phyloP scores from a whole-genome alignment of 2,329 filamentous ascomycete genomes.

The Claviceps monticola region DNA sequence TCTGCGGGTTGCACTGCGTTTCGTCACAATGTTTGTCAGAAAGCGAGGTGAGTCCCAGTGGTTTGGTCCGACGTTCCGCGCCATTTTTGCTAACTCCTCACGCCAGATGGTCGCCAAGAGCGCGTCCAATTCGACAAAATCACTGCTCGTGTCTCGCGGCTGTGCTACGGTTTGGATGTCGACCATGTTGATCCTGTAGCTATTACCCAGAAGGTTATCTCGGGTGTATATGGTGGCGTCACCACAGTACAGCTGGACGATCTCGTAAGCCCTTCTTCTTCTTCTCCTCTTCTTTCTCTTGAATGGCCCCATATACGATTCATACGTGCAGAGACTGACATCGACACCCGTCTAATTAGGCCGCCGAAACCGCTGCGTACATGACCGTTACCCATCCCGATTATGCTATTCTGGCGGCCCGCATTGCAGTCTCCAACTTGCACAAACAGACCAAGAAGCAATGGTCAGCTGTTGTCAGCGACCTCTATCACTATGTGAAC shows the following conservation, averaged over 20 bases:
- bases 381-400: constrained; percentile 99
- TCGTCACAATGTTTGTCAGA: constrained; percentile 44
- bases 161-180: constrained; percentile 93
- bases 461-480: constrained; percentile 87
- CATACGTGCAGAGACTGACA: neutral
- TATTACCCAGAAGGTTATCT: constrained; percentile 99
- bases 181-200: constrained; percentile 93
- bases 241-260: constrained; percentile 95
- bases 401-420: constrained; percentile 94
- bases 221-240: constrained; percentile 95
- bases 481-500: constrained; percentile 93
- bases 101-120: constrained; percentile 91
- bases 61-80: neutral
- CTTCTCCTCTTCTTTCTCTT: neutral
- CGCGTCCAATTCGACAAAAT: constrained; percentile 99
- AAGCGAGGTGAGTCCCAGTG: constrained; percentile 41
- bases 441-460: constrained; percentile 99
- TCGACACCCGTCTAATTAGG: constrained; percentile 35
- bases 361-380: constrained; percentile 96
- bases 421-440: constrained; percentile 97
- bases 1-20: constrained; percentile 9
- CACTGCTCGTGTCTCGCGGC: constrained; percentile 89
- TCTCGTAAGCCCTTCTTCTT: constrained; percentile 44
- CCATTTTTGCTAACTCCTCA: constrained; percentile 15
- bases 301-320: too few relatives aligned